Evolutionary conservation across 345 rosid genomes (phyloP).

Genomic region (Aurinia saxatilis): DNA sequence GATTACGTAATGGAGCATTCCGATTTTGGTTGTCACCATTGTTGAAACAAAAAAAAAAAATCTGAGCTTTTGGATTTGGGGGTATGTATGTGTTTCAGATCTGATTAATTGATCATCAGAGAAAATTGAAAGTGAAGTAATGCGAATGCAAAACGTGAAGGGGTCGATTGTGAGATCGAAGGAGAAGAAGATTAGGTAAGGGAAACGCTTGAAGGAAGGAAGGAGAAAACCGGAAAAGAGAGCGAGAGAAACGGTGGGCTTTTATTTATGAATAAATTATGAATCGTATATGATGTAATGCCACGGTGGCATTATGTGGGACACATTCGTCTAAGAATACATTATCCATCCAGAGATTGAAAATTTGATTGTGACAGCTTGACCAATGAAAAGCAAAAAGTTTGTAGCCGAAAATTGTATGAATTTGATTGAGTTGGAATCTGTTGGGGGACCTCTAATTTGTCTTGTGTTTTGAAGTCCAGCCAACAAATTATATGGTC

Average conservation of each 20-base stretch:
- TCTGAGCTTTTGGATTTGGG: conserved; percentile 2
- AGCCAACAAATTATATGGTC: too few relatives aligned
- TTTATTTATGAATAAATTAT: too few relatives aligned
- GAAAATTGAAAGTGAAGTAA: conserved; percentile 3
- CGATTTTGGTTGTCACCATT: too few relatives aligned
- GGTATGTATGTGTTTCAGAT: too few relatives aligned
- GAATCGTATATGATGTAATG: not conserved
- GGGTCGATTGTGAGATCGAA: not conserved
- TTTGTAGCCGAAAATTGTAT: not conserved
- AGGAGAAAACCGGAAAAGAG: not conserved
- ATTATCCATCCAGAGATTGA: conserved; percentile 1
- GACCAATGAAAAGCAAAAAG: too few relatives aligned
- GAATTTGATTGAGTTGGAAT: not conserved
- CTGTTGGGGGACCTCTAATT: too few relatives aligned
- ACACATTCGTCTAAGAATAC: not conserved
- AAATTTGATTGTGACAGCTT: too few relatives aligned
- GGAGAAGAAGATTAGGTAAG: not conserved
- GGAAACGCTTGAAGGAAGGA: not conserved
- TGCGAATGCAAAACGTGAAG: not conserved
- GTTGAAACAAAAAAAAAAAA: too few relatives aligned
- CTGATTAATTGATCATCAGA: too few relatives aligned
- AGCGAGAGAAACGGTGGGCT: conserved; percentile 16
- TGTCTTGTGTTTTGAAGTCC: too few relatives aligned
- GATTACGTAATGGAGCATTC: too few relatives aligned
- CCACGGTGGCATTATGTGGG: conserved; percentile 22